Conservation (phyloP, 371 early-diverging fungal genomes). For the Mortierella sp. region DNA sequence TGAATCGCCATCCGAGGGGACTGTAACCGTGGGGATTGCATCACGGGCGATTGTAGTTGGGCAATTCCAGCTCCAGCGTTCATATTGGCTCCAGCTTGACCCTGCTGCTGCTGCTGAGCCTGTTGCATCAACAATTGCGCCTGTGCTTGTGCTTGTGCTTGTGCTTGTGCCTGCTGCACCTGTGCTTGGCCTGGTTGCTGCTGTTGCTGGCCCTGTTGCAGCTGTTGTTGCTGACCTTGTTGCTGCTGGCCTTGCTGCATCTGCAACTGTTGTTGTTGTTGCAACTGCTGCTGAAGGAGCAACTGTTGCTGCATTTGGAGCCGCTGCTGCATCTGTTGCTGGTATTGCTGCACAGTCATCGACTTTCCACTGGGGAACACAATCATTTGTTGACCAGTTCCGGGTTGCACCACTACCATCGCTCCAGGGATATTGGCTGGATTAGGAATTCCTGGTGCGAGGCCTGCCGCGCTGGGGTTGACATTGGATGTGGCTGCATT, state of each 20-base stretch:
- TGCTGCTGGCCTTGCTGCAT: constrained; percentile 14
- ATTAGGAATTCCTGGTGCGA: background rate
- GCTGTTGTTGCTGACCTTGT: constrained; percentile 5
- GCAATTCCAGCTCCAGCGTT: constrained; percentile 12
- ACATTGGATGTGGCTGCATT: constrained; percentile 4
- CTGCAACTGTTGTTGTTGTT: constrained; percentile 16
- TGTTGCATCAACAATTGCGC: too few relatives aligned
- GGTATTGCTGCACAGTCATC: constrained; percentile 24
- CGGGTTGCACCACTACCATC: constrained; percentile 18
- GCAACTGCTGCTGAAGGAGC: constrained; percentile 14
- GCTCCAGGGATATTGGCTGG: constrained; percentile 12
- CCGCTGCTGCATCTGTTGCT: constrained; percentile 18
- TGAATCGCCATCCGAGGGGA: constrained; percentile 43
- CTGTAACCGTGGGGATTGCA: constrained; percentile 37
- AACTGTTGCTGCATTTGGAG: constrained; percentile 6
- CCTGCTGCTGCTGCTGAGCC: constrained; percentile 15
- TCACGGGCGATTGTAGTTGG: constrained; percentile 35
- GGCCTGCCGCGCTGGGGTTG: constrained; percentile 2
- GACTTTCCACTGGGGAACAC: constrained; percentile 30
- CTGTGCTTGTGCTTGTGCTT: too few relatives aligned
- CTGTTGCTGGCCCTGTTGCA: constrained; percentile 14
- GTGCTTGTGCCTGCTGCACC: too few relatives aligned
- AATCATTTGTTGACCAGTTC: constrained; percentile 33
- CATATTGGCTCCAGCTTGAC: background rate
- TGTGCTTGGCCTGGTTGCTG: constrained; percentile 14